A percentile compares a stretch with the other conserved stretches of the same genome.
phyloP scores from a whole-genome alignment of 1,284 basidiomycete species.

The Sanguinoderma infundibulare region DNA sequence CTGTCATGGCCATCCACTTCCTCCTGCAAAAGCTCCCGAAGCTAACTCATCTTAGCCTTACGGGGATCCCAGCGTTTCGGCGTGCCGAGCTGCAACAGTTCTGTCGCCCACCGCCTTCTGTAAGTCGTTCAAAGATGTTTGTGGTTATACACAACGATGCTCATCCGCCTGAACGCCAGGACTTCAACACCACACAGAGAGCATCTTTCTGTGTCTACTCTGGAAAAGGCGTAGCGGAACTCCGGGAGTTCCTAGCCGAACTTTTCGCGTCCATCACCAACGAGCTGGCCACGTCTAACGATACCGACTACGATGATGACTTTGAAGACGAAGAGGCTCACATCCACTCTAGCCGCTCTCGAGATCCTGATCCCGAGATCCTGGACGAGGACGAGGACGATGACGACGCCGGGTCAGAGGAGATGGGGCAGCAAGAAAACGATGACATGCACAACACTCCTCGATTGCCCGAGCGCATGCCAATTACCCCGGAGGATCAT shows the following conservation, averaged over 20 bases:
- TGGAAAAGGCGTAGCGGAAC: conserved; percentile 85
- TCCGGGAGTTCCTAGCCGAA: conserved; percentile 80
- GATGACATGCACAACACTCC: conserved; percentile 13
- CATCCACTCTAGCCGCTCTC: not conserved
- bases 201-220: conserved; percentile 98
- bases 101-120: conserved; percentile 87
- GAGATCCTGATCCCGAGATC: conserved; percentile 38
- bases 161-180: conserved; percentile 50
- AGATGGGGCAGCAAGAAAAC: conserved; percentile 24
- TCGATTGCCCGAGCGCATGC: conserved; percentile 12
- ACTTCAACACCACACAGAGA: conserved; percentile 91
- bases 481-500: conserved; percentile 10
- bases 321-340: conserved; percentile 43
- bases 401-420: conserved; percentile 35
- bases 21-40: conserved; percentile 87
- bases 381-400: conserved; percentile 58
- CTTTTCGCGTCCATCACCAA: conserved; percentile 75
- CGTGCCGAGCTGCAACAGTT: conserved; percentile 88
- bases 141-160: not conserved
- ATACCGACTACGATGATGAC: conserved; percentile 77
- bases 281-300: conserved; percentile 66
- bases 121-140: conserved; percentile 42
- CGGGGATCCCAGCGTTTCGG: conserved; percentile 93
- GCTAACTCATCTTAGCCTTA: conserved; percentile 93
- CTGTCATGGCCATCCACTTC: conserved; percentile 90